Conservation (phyloP, 2,329 filamentous ascomycete species). For the Monilinia vaccinii-corymbosi region DNA sequence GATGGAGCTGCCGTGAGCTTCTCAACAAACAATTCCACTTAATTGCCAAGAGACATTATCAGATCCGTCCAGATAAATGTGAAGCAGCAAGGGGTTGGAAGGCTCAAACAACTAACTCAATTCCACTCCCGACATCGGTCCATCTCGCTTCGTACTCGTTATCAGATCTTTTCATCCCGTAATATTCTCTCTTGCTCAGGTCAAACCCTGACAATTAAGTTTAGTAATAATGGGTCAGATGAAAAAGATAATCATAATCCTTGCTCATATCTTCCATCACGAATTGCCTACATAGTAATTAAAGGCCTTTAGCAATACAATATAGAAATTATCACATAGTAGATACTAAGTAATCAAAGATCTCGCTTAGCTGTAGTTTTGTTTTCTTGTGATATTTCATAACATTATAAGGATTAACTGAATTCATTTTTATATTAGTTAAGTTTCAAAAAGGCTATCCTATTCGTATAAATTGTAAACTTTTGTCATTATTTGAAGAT, state of each 20-base stretch:
- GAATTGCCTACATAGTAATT: background rate
- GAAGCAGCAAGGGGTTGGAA: background rate
- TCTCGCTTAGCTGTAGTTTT: no score
- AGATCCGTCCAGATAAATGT: slow-evolving; percentile 6
- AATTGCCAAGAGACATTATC: slow-evolving; percentile 10
- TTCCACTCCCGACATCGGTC: slow-evolving; percentile 4
- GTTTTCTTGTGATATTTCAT: no score
- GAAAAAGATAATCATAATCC: slow-evolving; percentile 11
- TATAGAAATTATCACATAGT: no score
- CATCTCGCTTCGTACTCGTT: slow-evolving; percentile 3
- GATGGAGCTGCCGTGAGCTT: background rate
- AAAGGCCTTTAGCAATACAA: no score
- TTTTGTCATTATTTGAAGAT: no score
- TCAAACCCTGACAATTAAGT: background rate
- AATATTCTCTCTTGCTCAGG: background rate
- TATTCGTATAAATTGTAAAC: no score
- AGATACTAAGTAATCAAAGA: no score
- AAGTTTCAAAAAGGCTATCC: no score
- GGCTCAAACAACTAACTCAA: background rate
- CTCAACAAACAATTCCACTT: background rate
- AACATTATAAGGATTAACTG: no score
- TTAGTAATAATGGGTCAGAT: slow-evolving; percentile 3
- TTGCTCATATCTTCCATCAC: background rate
- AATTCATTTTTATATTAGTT: no score
- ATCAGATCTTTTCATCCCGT: slow-evolving; percentile 2